Evolutionary conservation across 2,329 filamentous ascomycete species (phyloP), one percentile per base, ranked within the genome.

Genomic region (Exserohilum rostratum): DNA sequence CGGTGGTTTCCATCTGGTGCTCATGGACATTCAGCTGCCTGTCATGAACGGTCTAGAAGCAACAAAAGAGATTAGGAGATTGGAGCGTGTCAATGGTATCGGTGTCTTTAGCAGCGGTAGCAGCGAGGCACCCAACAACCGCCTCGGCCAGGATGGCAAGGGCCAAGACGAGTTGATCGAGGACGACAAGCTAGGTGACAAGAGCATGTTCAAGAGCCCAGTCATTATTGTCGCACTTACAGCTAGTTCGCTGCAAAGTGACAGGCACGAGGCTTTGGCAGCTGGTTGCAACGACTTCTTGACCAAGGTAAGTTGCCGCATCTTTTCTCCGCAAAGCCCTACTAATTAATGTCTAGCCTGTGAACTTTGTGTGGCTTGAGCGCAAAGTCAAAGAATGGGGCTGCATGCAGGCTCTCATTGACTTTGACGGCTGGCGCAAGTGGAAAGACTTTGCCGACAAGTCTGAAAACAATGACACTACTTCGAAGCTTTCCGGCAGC

Each of bases 311-410:
- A 63, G 83, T 29, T 13, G 2, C 10, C 20, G 25, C 31, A 29
- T 22, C 44, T 10, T 30, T 50, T 11, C 10, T 10, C 10, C 10
- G 10, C 35, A 12, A 7, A 40, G 6, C 29, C 46, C 61, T 75
- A 63, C 76, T 57, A 30, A 56, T 42, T 45, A 10, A 30, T 10
- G 10, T 43, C 38, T 70, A 96, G 91, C 95, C 95, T 17, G 93
- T 99, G 64, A 96, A 96, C 74, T 97, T 97, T 71, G 90, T 96
- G 55, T 99, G 93, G 93, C 85, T 99, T 22, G 91, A 97, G 75
- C 87, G 93, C 53, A 99, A 99, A 76, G 93, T 98, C 65, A 97
- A 96, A 78, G 95, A 99, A 81, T 99, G 95, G 95, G 95, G 95
- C 52, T 98, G 95, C 80, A 99, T 99, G 95, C 95, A 98, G 79